Percentiles rank a stretch among this genome's conserved stretches.
phyloP scores from a whole-genome alignment of 2,329 filamentous ascomycete species.

The Leptodontidium sp. region DNA sequence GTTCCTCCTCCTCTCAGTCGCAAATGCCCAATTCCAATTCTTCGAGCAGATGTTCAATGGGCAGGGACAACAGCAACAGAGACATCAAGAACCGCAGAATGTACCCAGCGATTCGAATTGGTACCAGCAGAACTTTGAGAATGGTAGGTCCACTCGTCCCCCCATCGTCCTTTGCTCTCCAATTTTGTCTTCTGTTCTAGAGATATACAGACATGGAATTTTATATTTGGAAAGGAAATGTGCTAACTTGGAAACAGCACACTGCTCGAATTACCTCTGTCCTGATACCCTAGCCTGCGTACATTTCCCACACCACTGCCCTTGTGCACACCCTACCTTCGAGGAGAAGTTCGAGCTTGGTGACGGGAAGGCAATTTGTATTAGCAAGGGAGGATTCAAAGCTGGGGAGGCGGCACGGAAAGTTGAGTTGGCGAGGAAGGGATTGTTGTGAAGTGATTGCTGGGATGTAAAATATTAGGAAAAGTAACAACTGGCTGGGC shows the following conservation, averaged over 20 bases:
- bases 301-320: conserved; percentile 95
- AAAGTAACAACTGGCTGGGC: no score
- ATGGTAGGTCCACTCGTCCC: conserved; percentile 56
- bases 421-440: conserved; percentile 82
- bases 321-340: conserved; percentile 80
- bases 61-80: conserved; percentile 55
- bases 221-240: not conserved
- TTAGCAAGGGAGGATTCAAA: conserved; percentile 79
- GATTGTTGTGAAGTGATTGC: conserved; percentile 62
- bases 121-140: conserved; percentile 77
- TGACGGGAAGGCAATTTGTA: conserved; percentile 76
- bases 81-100: conserved; percentile 73
- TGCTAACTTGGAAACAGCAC: conserved; percentile 58
- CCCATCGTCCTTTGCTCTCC: not conserved
- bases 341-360: conserved; percentile 81
- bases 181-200: not conserved
- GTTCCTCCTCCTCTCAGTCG: conserved; percentile 65
- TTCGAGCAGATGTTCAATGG: conserved; percentile 97
- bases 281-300: conserved; percentile 95
- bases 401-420: conserved; percentile 76
- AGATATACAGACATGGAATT: not conserved
- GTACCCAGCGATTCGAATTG: conserved; percentile 83
- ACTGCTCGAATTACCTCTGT: conserved; percentile 93
- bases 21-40: conserved; percentile 88
- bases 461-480: not conserved